Base-by-base conservation (phyloP, 2,329 filamentous ascomycete genomes). In the Aspergillus fijiensis region DNA sequence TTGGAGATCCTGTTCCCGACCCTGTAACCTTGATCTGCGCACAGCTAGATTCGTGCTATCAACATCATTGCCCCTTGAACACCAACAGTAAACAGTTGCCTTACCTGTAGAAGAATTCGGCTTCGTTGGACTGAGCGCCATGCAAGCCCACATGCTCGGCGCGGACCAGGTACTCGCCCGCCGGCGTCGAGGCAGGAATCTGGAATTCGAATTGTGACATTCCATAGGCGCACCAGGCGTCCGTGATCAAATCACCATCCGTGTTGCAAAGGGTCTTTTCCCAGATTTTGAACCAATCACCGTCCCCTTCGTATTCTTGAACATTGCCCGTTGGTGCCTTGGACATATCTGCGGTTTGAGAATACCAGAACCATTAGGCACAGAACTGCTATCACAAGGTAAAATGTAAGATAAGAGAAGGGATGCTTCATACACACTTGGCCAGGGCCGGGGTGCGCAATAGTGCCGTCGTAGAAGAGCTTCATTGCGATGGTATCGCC, bases 131-230 rank as follows among this genome's bases (percentile, higher is more conserved):
- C 42, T 74, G 68, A 3, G 81, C 80, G 52, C 68, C 71, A 68
- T 83, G 81, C 10, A 83, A 74, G 4, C 74, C 80, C 57, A 82
- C 78, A 61, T 82, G 80, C 69, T 83, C 81, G 19, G 79, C 77
- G 14, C 81, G 77, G 4, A 83, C 68, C 27, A 83, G 76, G 64
- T 83, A 83, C 61, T 82, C 79, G 56, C 81, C 80, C n/a, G 79
- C 67, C 0, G 76, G 72, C 58, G 77, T 81, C 10, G 49, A 29
- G 42, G 66, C 65, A 12, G 80, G 80, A 51, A 83, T 77, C 42
- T 70, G 74, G 42, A 81, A 77, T 23, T 67, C 65, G 7, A 64
- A 57, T 7, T 57, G 49, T 14, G 52, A 48, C 58, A 52, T 53
- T 33, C 58, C 59, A 1, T 29, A 66, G 9, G 64, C 21, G 35